These are phyloP conservation scores for Aspergillus unguis DNA, from an alignment of 2,329 filamentous ascomycete genomes.

Conservation along the genomic window DNA sequence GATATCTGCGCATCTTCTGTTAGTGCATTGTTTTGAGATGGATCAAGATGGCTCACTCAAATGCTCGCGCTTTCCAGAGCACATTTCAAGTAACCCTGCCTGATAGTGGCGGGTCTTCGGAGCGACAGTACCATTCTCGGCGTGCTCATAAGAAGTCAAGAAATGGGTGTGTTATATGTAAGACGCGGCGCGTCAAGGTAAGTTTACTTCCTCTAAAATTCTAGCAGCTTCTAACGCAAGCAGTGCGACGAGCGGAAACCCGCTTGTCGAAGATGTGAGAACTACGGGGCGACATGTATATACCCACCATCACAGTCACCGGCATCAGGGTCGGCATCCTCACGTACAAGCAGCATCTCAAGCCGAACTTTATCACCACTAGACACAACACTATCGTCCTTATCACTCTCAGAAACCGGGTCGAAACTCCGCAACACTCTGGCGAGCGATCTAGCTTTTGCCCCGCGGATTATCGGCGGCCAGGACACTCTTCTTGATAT, in stretches of 20 bases:
- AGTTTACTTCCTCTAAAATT: background rate
- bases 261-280: slow-evolving; percentile 24
- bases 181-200: slow-evolving; percentile 31
- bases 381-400: slow-evolving; percentile 11
- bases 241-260: slow-evolving; percentile 33
- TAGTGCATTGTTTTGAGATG: background rate
- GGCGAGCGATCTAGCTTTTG: slow-evolving; percentile 1
- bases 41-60: background rate
- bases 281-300: slow-evolving; percentile 20
- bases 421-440: slow-evolving; percentile 14
- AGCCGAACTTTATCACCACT: background rate
- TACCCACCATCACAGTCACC: slow-evolving; percentile 14
- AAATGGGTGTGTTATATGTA: slow-evolving; percentile 27
- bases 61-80: slow-evolving; percentile 7
- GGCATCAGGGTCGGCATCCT: background rate
- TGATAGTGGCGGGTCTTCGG: background rate
- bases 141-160: slow-evolving; percentile 28
- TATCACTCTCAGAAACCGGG: slow-evolving; percentile 18
- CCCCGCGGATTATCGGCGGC: slow-evolving; percentile 1
- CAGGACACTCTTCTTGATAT: slow-evolving; percentile 1
- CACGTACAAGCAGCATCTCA: background rate
- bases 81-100: slow-evolving; percentile 11
- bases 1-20: too few relatives aligned
- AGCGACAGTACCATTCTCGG: slow-evolving; percentile 12
- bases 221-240: background rate